Percentiles rank a stretch among this genome's conserved stretches.
Evolutionary conservation across 2,329 filamentous ascomycete genomes (phyloP).

Genomic region (Hypoxylon sp.): DNA sequence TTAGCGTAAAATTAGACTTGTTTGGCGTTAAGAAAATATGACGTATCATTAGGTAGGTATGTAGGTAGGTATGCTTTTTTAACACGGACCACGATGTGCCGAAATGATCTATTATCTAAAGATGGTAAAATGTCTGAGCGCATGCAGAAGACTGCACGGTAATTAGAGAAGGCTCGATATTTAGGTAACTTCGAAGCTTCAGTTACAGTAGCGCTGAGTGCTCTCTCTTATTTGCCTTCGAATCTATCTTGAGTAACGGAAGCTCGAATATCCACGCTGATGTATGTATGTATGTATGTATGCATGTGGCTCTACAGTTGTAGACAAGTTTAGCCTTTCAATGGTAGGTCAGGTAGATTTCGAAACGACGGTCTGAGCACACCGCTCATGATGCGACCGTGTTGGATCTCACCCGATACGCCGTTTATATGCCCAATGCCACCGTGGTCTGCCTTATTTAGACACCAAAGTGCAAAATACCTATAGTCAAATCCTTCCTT

Average conservation of each 20-base stretch:
- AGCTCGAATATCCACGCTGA: not conserved
- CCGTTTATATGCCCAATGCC: not conserved
- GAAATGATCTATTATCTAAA: not conserved
- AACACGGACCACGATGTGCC: not conserved
- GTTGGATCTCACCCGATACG: constrained; percentile 1
- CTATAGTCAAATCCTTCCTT: constrained; percentile 3
- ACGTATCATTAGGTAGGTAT: not conserved
- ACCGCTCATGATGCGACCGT: not conserved
- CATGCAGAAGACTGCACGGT: not conserved
- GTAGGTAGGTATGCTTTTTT: not conserved
- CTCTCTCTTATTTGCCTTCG: not conserved
- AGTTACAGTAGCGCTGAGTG: not conserved
- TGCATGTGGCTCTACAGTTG: not conserved
- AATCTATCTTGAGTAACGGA: not conserved
- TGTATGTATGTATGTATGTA: not conserved
- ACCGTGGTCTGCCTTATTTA: not conserved
- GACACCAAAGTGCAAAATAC: constrained; percentile 10
- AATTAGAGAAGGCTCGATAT: too few relatives aligned
- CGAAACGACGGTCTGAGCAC: not conserved
- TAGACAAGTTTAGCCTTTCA: not conserved
- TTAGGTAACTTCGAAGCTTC: not conserved
- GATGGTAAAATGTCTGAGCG: not conserved
- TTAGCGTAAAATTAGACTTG: not conserved
- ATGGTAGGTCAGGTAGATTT: too few relatives aligned
- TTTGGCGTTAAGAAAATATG: not conserved